phyloP scores from a whole-genome alignment of 805 yeast species.

The Danielozyma ontarioensis region DNA sequence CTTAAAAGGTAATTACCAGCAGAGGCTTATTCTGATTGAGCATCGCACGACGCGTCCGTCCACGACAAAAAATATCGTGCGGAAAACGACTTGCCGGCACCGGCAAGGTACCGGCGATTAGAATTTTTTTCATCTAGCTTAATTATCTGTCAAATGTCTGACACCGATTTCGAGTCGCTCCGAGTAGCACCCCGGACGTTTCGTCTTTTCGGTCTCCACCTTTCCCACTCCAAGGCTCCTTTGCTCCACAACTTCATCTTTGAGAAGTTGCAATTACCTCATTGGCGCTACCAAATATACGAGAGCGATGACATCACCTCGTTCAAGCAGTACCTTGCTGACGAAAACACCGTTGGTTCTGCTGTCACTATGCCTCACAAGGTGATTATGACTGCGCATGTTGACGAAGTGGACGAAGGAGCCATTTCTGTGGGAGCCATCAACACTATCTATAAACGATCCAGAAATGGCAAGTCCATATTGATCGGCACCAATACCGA shows the following conservation, averaged over 20 bases:
- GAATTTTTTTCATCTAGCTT: too few species aligned
- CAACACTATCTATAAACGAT: constrained; percentile 25
- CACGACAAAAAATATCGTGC: too few species aligned
- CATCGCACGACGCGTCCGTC: too few species aligned
- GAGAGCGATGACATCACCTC: constrained; percentile 17
- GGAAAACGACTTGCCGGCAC: too few species aligned
- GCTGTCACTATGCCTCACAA: constrained; percentile 32
- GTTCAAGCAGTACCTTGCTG: constrained; percentile 10
- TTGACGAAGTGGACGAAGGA: constrained; percentile 21
- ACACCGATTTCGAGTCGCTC: too few species aligned
- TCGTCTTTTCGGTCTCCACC: constrained; percentile 18
- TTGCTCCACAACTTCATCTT: constrained; percentile 20
- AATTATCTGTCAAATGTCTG: too few species aligned
- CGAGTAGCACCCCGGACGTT: not conserved
- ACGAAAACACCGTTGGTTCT: constrained; percentile 15
- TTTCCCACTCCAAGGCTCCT: constrained; percentile 24
- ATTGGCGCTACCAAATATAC: constrained; percentile 17
- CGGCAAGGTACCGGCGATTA: too few species aligned
- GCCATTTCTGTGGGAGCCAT: constrained; percentile 29
- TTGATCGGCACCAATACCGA: constrained; percentile 29
- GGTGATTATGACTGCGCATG: constrained; percentile 18
- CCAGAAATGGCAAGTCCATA: constrained; percentile 6
- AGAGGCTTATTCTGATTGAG: too few species aligned
- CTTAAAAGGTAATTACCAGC: too few species aligned
- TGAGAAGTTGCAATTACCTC: constrained; percentile 13